These are phyloP conservation scores for Daedaleopsis sinensis DNA, from an alignment of 768 basidiomycete genomes.

Conservation along the genomic window DNA sequence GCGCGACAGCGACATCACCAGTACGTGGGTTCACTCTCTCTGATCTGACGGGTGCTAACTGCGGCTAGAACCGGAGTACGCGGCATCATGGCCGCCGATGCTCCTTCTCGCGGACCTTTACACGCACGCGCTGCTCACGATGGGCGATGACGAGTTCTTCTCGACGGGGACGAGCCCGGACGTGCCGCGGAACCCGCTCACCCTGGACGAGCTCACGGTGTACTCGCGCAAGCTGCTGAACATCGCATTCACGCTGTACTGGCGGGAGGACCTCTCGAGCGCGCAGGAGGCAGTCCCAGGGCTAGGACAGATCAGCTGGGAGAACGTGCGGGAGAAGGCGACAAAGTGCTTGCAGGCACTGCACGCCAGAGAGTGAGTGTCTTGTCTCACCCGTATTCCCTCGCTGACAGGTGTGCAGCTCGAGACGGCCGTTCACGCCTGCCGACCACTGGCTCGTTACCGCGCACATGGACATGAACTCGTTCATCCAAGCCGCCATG, in stretches of 20 bases:
- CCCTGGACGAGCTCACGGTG: conserved; percentile 75
- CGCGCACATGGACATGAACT: conserved; percentile 56
- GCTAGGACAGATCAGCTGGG: conserved; percentile 52
- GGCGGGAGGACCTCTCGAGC: conserved; percentile 54
- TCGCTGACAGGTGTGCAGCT: conserved; percentile 49
- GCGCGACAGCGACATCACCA: conserved; percentile 49
- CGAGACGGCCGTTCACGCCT: conserved; percentile 81
- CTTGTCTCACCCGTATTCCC: not conserved
- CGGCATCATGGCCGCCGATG: conserved; percentile 63
- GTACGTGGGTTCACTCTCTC: conserved; percentile 34
- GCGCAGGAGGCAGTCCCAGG: conserved; percentile 46
- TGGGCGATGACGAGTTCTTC: conserved; percentile 98
- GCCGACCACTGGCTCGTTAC: conserved; percentile 83
- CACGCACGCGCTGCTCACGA: conserved; percentile 80
- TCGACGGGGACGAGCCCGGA: conserved; percentile 38
- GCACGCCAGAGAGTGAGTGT: conserved; percentile 84
- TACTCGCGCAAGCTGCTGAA: conserved; percentile 83
- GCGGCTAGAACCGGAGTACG: conserved; percentile 46
- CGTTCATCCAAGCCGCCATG: conserved; percentile 89
- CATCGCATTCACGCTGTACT: conserved; percentile 80
- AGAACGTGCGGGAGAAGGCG: conserved; percentile 71
- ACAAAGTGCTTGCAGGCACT: conserved; percentile 81
- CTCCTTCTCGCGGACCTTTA: conserved; percentile 84
- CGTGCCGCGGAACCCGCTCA: conserved; percentile 70
- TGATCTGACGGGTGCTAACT: not conserved